phyloP scores from a whole-genome alignment of 2,329 filamentous ascomycete species.

The Dactylellina leptospora region DNA sequence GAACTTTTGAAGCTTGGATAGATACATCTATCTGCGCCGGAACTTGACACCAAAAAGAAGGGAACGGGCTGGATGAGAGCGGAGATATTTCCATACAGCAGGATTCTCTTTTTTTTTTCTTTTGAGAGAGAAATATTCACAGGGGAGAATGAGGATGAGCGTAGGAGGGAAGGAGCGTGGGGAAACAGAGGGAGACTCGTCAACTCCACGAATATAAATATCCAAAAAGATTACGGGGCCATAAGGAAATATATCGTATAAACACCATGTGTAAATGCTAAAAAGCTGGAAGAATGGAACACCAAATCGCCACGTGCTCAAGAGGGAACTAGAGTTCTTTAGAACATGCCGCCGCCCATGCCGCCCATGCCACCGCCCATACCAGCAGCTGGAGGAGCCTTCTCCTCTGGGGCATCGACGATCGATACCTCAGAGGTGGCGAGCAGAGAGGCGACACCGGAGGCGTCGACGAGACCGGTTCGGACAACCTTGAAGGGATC shows the following conservation, averaged over 20 bases:
- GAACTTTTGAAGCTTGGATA: constrained; percentile 46
- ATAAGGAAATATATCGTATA: constrained; percentile 48
- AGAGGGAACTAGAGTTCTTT: constrained; percentile 59
- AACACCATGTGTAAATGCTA: constrained; percentile 40
- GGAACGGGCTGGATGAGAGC: constrained; percentile 32
- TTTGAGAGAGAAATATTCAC: constrained; percentile 46
- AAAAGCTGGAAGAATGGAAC: constrained; percentile 6
- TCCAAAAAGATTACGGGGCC: constrained; percentile 40
- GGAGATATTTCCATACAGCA: constrained; percentile 54
- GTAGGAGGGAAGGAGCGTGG: neutral
- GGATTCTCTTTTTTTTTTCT: too few species aligned
- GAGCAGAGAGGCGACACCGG: constrained; percentile 93
- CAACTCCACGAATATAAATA: constrained; percentile 51
- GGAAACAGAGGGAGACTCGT: constrained; percentile 11
- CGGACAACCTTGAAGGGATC: constrained; percentile 99
- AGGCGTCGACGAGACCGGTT: constrained; percentile 92
- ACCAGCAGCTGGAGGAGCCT: constrained; percentile 68
- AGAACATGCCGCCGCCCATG: constrained; percentile 68
- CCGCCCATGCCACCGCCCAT: constrained; percentile 60
- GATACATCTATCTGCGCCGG: constrained; percentile 51
- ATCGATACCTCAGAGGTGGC: constrained; percentile 98
- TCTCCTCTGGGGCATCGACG: constrained; percentile 93
- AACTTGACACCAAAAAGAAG: constrained; percentile 29
- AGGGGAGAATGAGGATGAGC: constrained; percentile 21
- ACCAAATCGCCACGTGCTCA: neutral